These are phyloP conservation scores for Sporisorium scitamineum DNA, from an alignment of 1,284 basidiomycete species.

Conservation along the genomic window DNA sequence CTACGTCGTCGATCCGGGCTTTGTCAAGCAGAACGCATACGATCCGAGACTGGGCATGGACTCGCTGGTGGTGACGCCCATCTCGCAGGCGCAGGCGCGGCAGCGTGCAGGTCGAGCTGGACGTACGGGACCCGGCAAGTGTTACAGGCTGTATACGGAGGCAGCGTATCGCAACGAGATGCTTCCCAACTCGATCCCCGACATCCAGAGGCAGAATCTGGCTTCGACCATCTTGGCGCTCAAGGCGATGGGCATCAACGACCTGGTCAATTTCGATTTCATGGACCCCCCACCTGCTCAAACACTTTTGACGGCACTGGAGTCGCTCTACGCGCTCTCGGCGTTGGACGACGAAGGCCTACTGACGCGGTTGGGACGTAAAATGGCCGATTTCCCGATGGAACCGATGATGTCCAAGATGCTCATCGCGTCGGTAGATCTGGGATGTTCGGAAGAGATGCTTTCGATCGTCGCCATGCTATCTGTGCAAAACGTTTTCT, in stretches of 20 bases:
- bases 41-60: slow-evolving; percentile 98
- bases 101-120: slow-evolving; percentile 96
- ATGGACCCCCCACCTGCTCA: slow-evolving; percentile 98
- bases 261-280: slow-evolving; percentile 96
- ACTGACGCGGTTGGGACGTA: slow-evolving; percentile 90
- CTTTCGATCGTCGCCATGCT: slow-evolving; percentile 97
- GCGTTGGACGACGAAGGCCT: slow-evolving; percentile 97
- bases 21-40: slow-evolving; percentile 98
- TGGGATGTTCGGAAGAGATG: slow-evolving; percentile 95
- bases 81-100: slow-evolving; percentile 96
- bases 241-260: slow-evolving; percentile 99
- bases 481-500: slow-evolving; percentile 95
- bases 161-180: slow-evolving; percentile 98
- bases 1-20: slow-evolving; percentile 97
- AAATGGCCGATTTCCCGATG: slow-evolving; percentile 99
- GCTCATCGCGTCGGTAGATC: slow-evolving; percentile 96
- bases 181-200: slow-evolving; percentile 96
- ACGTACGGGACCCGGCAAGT: slow-evolving; percentile 96
- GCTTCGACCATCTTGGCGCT: slow-evolving; percentile 92
- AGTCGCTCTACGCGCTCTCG: slow-evolving; percentile 91
- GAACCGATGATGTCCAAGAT: slow-evolving; percentile 96
- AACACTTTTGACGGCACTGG: slow-evolving; percentile 93
- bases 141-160: slow-evolving; percentile 97
- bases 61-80: slow-evolving; percentile 96
- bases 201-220: slow-evolving; percentile 95